Conservation (phyloP, 768 basidiomycete genomes). For the Paxillus rubicundulus region DNA sequence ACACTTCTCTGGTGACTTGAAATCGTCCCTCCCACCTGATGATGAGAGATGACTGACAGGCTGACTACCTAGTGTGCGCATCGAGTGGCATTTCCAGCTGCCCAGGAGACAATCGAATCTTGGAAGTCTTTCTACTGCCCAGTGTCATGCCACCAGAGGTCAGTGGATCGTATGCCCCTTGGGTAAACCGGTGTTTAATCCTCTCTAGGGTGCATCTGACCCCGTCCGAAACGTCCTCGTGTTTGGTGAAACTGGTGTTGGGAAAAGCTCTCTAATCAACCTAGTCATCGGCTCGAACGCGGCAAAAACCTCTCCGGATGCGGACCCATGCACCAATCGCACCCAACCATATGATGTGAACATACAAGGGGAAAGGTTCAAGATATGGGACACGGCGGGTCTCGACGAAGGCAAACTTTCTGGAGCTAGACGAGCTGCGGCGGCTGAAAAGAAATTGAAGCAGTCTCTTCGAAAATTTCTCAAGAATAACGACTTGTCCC, state of each 20-base stretch:
- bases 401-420: conserved; percentile 32
- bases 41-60: no score
- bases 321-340: conserved; percentile 36
- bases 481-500: conserved; percentile 33
- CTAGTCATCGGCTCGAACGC: conserved; percentile 30
- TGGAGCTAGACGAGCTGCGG: conserved; percentile 21
- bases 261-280: conserved; percentile 46
- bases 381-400: conserved; percentile 34
- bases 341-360: conserved; percentile 23
- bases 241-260: conserved; percentile 45
- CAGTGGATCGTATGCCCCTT: conserved; percentile 5
- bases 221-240: conserved; percentile 34
- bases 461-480: conserved; percentile 33
- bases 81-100: no score
- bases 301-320: conserved; percentile 33
- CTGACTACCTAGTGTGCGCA: no score
- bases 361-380: conserved; percentile 20
- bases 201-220: conserved; percentile 1
- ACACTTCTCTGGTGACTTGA: no score
- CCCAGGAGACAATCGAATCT: no score
- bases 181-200: conserved; percentile 1
- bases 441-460: conserved; percentile 28
- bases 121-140: no score
- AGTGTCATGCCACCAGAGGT: conserved; percentile 8
- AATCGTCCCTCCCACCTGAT: no score